These are phyloP conservation scores for Tylopilus sp. DNA, from an alignment of 768 basidiomycete genomes.

Conservation along the genomic window DNA sequence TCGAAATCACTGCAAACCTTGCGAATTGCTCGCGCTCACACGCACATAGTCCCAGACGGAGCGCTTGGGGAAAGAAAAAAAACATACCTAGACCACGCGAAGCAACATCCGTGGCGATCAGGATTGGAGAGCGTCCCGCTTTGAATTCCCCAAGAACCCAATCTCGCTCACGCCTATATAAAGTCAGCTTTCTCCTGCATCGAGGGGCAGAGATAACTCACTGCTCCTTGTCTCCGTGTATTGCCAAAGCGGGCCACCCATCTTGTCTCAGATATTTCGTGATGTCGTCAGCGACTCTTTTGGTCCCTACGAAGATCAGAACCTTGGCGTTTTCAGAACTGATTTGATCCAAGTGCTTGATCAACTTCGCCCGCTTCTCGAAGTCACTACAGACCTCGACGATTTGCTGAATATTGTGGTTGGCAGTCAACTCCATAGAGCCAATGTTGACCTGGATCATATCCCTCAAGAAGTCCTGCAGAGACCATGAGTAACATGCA, in stretches of 20 bases:
- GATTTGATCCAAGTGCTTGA: conserved; percentile 96
- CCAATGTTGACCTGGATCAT: conserved; percentile 99
- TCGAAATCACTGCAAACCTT: conserved; percentile 28
- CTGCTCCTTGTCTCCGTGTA: conserved; percentile 99
- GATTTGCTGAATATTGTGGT: conserved; percentile 95
- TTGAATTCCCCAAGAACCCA: conserved; percentile 99
- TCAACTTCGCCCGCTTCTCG: conserved; percentile 93
- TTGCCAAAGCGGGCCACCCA: conserved; percentile 99
- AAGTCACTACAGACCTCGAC: conserved; percentile 97
- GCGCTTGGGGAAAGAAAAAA: conserved; percentile 35
- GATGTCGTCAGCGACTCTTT: conserved; percentile 96
- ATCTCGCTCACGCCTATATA: conserved; percentile 86
- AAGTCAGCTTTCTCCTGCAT: background rate
- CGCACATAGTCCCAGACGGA: conserved; percentile 31
- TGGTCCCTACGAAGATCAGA: conserved; percentile 96
- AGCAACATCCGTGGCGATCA: conserved; percentile 98
- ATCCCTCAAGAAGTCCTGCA: conserved; percentile 89
- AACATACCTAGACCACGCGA: conserved; percentile 99
- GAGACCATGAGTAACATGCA: background rate
- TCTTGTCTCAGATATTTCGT: conserved; percentile 97
- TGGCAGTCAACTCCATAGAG: conserved; percentile 96
- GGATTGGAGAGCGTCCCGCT: conserved; percentile 93
- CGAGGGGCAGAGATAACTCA: conserved; percentile 38
- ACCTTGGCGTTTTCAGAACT: conserved; percentile 97
- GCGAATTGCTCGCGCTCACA: conserved; percentile 29